Conservation (phyloP, 805 yeast genomes). For the Blastobotrys chiropterorum region DNA sequence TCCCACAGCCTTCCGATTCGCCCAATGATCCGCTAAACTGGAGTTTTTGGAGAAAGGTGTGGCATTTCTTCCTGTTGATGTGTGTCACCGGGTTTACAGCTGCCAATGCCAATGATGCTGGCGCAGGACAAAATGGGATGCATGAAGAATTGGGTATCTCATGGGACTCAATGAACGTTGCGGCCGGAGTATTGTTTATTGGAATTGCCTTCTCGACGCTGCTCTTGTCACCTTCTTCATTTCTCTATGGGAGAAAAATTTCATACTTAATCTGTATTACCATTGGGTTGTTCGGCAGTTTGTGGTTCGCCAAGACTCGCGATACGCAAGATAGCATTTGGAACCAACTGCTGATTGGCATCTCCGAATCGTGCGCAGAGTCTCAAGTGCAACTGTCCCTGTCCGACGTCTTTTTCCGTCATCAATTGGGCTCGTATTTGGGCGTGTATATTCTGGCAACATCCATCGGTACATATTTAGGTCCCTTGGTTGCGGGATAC, state of each 20-base stretch:
- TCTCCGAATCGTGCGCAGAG: conserved; percentile 70
- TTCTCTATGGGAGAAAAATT: conserved; percentile 61
- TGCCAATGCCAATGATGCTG: conserved; percentile 65
- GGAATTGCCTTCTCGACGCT: conserved; percentile 64
- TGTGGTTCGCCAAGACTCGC: conserved; percentile 61
- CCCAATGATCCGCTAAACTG: conserved; percentile 69
- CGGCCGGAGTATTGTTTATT: conserved; percentile 71
- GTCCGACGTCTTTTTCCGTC: conserved; percentile 70
- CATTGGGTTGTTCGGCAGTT: conserved; percentile 58
- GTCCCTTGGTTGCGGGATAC: conserved; percentile 72
- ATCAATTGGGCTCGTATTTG: conserved; percentile 64
- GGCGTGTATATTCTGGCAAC: conserved; percentile 72
- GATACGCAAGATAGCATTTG: conserved; percentile 57
- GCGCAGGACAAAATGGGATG: conserved; percentile 61
- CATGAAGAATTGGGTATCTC: conserved; percentile 58
- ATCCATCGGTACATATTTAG: conserved; percentile 71
- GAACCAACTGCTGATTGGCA: conserved; percentile 75
- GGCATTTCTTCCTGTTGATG: conserved; percentile 37
- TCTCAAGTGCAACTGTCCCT: conserved; percentile 60
- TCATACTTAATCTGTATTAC: conserved; percentile 55
- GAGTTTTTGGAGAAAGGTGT: conserved; percentile 42
- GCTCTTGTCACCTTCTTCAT: conserved; percentile 60
- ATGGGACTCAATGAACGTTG: conserved; percentile 66
- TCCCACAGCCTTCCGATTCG: conserved; percentile 62
- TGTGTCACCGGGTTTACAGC: conserved; percentile 42